A percentile compares a stretch with the other conserved stretches of the same genome.
Evolutionary conservation across 1,284 basidiomycete species (phyloP).

Genomic region (Sanghuangporus baumii): DNA sequence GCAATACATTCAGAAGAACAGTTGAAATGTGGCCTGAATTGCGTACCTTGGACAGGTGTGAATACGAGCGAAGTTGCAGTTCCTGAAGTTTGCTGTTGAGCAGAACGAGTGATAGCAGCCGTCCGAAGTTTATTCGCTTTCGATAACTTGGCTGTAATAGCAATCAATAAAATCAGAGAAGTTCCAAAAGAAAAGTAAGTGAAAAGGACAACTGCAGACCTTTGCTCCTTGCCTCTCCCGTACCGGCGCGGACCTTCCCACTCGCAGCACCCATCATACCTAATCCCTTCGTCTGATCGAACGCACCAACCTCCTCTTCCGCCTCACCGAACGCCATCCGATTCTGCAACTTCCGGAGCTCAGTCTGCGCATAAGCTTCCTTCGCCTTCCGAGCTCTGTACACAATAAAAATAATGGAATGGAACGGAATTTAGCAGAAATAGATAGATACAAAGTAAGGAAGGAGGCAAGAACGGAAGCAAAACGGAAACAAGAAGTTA

Average conservation of each 20-base stretch:
- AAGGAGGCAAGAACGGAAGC: background rate
- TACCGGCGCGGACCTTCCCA: conserved; percentile 83
- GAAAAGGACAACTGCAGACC: conserved; percentile 41
- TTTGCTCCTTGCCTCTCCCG: conserved; percentile 83
- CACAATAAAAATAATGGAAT: background rate
- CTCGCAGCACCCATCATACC: conserved; percentile 90
- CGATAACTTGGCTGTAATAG: conserved; percentile 81
- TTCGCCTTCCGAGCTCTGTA: conserved; percentile 90
- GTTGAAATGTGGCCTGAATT: conserved; percentile 8
- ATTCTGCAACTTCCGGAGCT: conserved; percentile 95
- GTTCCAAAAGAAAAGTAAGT: conserved; percentile 7
- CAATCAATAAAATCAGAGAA: background rate
- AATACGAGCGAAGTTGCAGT: conserved; percentile 90
- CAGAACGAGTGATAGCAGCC: conserved; percentile 71
- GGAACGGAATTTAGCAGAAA: background rate
- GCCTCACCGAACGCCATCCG: conserved; percentile 94
- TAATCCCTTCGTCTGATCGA: conserved; percentile 93
- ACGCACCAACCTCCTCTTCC: conserved; percentile 94
- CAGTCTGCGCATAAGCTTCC: conserved; percentile 95
- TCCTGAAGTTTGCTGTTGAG: conserved; percentile 69
- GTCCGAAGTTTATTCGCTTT: conserved; percentile 92
- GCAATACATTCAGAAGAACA: background rate
- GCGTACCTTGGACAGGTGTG: conserved; percentile 89
- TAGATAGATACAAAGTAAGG: background rate
- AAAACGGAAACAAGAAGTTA: background rate